A percentile compares a stretch with the other conserved stretches of the same genome.
Evolutionary conservation across 2,329 filamentous ascomycete genomes (phyloP).

Genomic region (Mollisia scopiformis): DNA sequence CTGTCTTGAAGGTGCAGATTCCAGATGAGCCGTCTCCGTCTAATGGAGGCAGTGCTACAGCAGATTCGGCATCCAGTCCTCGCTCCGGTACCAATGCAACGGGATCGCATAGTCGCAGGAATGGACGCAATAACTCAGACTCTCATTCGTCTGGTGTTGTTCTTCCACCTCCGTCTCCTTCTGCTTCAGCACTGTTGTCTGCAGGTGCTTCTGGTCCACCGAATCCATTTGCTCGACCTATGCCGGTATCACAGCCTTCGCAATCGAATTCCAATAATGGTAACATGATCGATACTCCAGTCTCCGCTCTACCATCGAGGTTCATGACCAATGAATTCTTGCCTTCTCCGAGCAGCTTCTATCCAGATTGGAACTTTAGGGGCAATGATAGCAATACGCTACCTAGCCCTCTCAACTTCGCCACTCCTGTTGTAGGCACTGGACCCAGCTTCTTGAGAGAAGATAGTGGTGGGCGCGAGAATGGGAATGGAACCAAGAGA

Average conservation of each 20-base stretch:
- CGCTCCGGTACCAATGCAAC: slow-evolving; percentile 31
- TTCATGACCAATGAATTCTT: slow-evolving; percentile 88
- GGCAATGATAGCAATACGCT: slow-evolving; percentile 78
- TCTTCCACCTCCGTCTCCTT: slow-evolving; percentile 90
- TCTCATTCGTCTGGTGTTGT: slow-evolving; percentile 73
- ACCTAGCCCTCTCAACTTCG: slow-evolving; percentile 90
- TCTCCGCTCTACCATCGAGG: slow-evolving; percentile 89
- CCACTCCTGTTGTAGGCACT: slow-evolving; percentile 71
- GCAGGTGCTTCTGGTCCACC: slow-evolving; percentile 91
- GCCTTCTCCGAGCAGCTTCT: slow-evolving; percentile 90
- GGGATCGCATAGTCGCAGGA: slow-evolving; percentile 28
- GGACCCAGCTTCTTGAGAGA: slow-evolving; percentile 67
- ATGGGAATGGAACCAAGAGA: slow-evolving; percentile 29
- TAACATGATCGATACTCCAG: slow-evolving; percentile 74
- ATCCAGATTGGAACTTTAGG: slow-evolving; percentile 84
- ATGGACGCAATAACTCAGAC: slow-evolving; percentile 39
- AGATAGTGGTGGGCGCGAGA: slow-evolving; percentile 41
- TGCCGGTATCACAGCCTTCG: slow-evolving; percentile 60
- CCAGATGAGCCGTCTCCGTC: slow-evolving; percentile 87
- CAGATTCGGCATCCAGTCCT: slow-evolving; percentile 63
- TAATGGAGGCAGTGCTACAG: slow-evolving; percentile 72
- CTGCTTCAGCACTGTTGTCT: slow-evolving; percentile 75
- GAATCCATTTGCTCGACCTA: slow-evolving; percentile 93
- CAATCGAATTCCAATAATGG: slow-evolving; percentile 38
- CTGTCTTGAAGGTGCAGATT: slow-evolving; percentile 90